A percentile compares a stretch with the other conserved stretches of the same genome.
These are phyloP conservation scores for Cyclotella cryptica DNA, from an alignment of 108 stramenopile species.

Conservation along the genomic window DNA sequence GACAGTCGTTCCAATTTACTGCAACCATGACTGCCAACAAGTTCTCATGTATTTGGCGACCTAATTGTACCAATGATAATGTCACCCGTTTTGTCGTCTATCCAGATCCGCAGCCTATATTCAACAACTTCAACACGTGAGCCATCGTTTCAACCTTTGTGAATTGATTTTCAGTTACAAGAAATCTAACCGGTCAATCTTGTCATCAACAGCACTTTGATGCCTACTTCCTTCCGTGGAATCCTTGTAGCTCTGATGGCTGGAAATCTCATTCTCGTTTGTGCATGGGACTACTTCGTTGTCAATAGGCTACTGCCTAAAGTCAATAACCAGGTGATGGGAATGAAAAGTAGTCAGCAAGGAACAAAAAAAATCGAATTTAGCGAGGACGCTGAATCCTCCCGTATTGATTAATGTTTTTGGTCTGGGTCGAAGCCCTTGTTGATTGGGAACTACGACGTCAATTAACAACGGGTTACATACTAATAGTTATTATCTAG, in stretches of 20 bases:
- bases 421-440: too few species aligned
- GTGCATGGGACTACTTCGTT: constrained; percentile 63
- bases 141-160: not conserved
- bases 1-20: constrained; percentile 41
- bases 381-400: too few species aligned
- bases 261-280: constrained; percentile 48
- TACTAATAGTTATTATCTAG: too few species aligned
- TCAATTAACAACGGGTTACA: too few species aligned
- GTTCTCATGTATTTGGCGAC: constrained; percentile 67
- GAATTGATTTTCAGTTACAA: not conserved
- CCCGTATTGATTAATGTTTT: too few species aligned
- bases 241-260: constrained; percentile 62
- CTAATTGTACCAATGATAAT: constrained; percentile 70
- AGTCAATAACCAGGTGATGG: not conserved
- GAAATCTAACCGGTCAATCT: not conserved
- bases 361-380: not conserved
- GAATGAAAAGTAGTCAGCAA: constrained; percentile 7
- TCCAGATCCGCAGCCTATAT: constrained; percentile 41
- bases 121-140: constrained; percentile 63
- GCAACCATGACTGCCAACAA: constrained; percentile 47
- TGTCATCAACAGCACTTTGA: constrained; percentile 42
- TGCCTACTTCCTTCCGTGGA: constrained; percentile 62
- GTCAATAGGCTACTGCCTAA: constrained; percentile 46
- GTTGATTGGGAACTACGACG: too few species aligned
- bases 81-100: constrained; percentile 42